A percentile compares a stretch with the other conserved stretches of the same genome.
These are phyloP conservation scores for Coemansia sp. DNA, from an alignment of 192 early-diverging fungal genomes.

Conservation along the genomic window DNA sequence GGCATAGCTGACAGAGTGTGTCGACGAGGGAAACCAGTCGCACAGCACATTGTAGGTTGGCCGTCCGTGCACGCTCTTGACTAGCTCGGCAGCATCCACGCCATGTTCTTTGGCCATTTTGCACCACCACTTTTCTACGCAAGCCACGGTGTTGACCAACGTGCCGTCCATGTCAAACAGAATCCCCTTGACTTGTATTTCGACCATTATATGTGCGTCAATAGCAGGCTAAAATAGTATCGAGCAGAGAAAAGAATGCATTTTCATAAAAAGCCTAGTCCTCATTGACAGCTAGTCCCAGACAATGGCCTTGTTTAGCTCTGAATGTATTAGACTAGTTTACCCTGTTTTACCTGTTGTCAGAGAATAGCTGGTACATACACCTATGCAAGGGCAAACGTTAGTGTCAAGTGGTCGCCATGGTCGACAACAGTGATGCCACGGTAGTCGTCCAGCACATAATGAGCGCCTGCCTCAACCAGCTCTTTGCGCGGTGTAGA, in stretches of 20 bases:
- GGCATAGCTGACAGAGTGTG: conserved; percentile 12
- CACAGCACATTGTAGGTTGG: conserved; percentile 22
- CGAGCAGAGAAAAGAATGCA: not conserved
- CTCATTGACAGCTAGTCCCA: no score
- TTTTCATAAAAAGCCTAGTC: no score
- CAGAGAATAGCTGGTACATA: not conserved
- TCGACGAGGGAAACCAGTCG: conserved; percentile 17
- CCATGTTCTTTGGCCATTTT: conserved; percentile 7
- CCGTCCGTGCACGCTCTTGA: conserved; percentile 23
- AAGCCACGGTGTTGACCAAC: conserved; percentile 33
- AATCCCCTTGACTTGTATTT: conserved; percentile 24
- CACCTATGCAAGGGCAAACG: not conserved
- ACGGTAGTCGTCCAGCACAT: conserved; percentile 22
- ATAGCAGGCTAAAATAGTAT: no score
- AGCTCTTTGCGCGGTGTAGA: conserved; percentile 16
- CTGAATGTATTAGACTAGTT: no score
- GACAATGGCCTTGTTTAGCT: no score
- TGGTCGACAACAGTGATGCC: not conserved
- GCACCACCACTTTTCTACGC: conserved; percentile 39
- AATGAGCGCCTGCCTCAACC: conserved; percentile 18
- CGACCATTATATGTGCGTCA: not conserved
- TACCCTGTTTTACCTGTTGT: no score
- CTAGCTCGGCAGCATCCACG: conserved; percentile 9
- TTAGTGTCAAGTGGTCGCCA: conserved; percentile 6
- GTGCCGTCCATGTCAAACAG: conserved; percentile 51